Evolutionary conservation across 148 eudicot genomes (phyloP).

Genomic region (Polygonum maritimum): DNA sequence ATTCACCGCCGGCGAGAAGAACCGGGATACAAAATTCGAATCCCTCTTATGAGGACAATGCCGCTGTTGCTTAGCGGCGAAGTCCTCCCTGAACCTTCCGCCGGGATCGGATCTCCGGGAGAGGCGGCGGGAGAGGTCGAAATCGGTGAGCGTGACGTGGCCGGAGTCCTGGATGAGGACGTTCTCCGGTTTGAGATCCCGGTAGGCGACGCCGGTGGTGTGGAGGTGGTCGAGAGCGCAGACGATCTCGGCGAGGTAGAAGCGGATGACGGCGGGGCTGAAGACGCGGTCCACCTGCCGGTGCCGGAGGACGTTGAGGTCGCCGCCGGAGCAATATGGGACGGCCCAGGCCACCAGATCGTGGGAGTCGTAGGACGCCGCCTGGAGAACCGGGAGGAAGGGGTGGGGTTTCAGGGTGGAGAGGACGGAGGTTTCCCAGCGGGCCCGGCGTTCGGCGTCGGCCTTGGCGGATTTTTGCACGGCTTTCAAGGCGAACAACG

Average conservation of each 20-base stretch:
- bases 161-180: constrained; percentile 55
- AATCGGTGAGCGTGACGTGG: constrained; percentile 79
- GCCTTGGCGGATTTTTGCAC: constrained; percentile 40
- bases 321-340: constrained; percentile 78
- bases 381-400: constrained; percentile 51
- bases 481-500: constrained; percentile 57
- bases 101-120: neutral
- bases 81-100: neutral
- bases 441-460: constrained; percentile 57
- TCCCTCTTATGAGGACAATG: neutral
- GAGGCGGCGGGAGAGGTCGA: constrained; percentile 62
- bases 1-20: neutral
- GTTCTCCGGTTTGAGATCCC: constrained; percentile 85
- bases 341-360: constrained; percentile 55
- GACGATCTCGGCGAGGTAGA: constrained; percentile 67
- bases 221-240: constrained; percentile 66
- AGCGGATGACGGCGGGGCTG: constrained; percentile 45
- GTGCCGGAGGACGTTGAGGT: constrained; percentile 55
- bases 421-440: constrained; percentile 57
- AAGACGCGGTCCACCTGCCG: constrained; percentile 52
- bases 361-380: constrained; percentile 31
- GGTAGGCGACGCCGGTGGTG: constrained; percentile 51
- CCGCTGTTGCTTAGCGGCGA: neutral
- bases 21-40: neutral
- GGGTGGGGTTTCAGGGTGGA: constrained; percentile 39